Evolutionary conservation across 129 eudicot genomes (phyloP), one percentile per base, ranked within the genome.

Genomic region (Calendula officinalis): DNA sequence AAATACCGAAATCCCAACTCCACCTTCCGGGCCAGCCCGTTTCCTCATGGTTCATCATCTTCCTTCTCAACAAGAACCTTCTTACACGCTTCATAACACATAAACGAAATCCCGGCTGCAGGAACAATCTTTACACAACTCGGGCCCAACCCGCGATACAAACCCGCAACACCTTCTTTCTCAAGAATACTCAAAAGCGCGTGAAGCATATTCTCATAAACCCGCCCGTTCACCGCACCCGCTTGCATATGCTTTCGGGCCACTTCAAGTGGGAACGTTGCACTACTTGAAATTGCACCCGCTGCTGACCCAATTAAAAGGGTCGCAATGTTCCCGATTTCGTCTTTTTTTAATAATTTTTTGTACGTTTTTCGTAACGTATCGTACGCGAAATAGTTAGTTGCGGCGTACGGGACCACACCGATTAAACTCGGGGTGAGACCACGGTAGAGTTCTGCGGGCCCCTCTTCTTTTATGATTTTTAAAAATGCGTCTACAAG

Each of bases 221-320:
- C 87, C 37, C 95, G 74, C 54, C 89, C 95, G 16, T 83, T 82
- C 1, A 90, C 68, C 13, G 95, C 97, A 12, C 97, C 95, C 0
- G 85, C 95, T 67, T 90, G 97, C 97, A 90, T 90, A 38, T 90
- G 95, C 64, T 90, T 90, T 16, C 97, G 80, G 7, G 97, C 97
- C 79, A 90, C 92, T 69, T 86, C 95, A 17, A 86, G 89, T 3
- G 97, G 97, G 82, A 86, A 90, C 3, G 95, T 86, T 17, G 95
- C 92, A 33, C 76, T 81, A 68, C 97, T 86, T 14, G 95, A 90
- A 44, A 86, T 68, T 13, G 97, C 97, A 13, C 95, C 95, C 4
- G 92, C 95, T 50, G 91, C 86, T 45, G 95, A 80, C 4, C 97
- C 97, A 34, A 90, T 90, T 50, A 90, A 48, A 14, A 90, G 83